Evolutionary conservation across 1,284 basidiomycete genomes (phyloP).

Genomic region (Leccinum subspadiceum): DNA sequence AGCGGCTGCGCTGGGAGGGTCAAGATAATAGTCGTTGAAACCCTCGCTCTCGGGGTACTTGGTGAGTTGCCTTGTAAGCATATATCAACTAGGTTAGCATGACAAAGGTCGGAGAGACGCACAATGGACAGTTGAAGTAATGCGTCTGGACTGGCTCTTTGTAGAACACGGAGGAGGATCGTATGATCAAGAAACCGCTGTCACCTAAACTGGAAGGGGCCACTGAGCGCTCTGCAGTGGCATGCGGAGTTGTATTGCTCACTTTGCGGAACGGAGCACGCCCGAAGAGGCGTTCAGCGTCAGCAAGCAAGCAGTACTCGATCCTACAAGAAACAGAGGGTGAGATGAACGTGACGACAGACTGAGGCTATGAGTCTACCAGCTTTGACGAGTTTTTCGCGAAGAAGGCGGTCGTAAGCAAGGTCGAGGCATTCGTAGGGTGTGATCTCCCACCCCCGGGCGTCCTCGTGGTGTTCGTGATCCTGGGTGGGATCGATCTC

Average conservation of each 20-base stretch:
- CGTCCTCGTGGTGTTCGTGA: conserved; percentile 44
- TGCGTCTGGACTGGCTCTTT: conserved; percentile 69
- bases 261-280: conserved; percentile 79
- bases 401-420: conserved; percentile 70
- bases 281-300: conserved; percentile 78
- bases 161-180: conserved; percentile 64
- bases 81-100: conserved; percentile 4
- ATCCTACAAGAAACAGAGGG: conserved; percentile 48
- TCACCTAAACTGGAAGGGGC: conserved; percentile 67
- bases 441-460: conserved; percentile 69
- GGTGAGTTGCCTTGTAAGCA: conserved; percentile 57
- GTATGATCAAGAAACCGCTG: conserved; percentile 80
- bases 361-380: conserved; percentile 44
- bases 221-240: conserved; percentile 4
- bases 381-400: conserved; percentile 69
- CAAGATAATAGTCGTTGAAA: conserved; percentile 47
- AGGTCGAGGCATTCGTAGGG: conserved; percentile 70
- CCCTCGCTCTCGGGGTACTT: conserved; percentile 56
- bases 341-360: neutral
- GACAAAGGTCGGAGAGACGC: conserved; percentile 6
- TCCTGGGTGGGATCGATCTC: conserved; percentile 54
- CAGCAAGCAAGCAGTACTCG: conserved; percentile 83
- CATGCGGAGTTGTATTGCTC: conserved; percentile 25
- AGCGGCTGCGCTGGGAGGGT: conserved; percentile 68
- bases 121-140: conserved; percentile 76